Base-by-base conservation (phyloP, 2,329 filamentous ascomycete species). In the Fusarium domesticum region DNA sequence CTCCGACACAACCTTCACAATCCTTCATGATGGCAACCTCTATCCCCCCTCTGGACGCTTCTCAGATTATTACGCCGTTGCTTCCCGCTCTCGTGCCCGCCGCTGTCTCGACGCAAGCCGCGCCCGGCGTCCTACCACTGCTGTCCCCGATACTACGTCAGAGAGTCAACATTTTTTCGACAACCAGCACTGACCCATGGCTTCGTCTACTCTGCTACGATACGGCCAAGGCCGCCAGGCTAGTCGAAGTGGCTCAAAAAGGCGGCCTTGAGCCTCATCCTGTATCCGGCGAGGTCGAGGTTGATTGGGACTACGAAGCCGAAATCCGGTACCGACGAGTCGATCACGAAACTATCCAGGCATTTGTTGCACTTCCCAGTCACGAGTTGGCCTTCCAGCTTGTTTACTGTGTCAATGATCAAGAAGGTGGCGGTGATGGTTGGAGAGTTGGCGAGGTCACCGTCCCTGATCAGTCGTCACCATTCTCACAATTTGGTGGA, bases 201-300 rank as follows among this genome's bases (percentile, higher is more conserved):
- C 76, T 92, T 14, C 75, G 80, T 1, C 73, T 91, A 23, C 74
- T 92, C 18, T 85, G 81, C 61, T 91, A 88, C 71, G 80, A 87
- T 57, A 58, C 73, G 6, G 65, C 75, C 51, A 75, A 76, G 50
- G 71, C 74, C 3, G 70, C 78, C 34, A 77, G 73, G 52, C 73
- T 92, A 15, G 72, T 76, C n/a, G 71, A 79, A 45, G 70, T 85
- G 12, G 81, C 82, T 23, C 75, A 77, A 54, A 75, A 77, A 43
- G 79, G 86, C 41, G 70, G 76, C 35, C 71, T 92, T 23, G 85
- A 91, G 64, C 85, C 86, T n/a, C 88, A 93, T 59, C 88, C 88
- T 3, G 81, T 85, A 5, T 89, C 85, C 3, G 87, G 87, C 42
- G 87, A 91, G 64, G 79, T 92, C 42, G 87, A 92, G 67, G 68